These are phyloP conservation scores for Spizellomyces punctatus DNA, from an alignment of 192 early-diverging fungal genomes.

Conservation along the genomic window DNA sequence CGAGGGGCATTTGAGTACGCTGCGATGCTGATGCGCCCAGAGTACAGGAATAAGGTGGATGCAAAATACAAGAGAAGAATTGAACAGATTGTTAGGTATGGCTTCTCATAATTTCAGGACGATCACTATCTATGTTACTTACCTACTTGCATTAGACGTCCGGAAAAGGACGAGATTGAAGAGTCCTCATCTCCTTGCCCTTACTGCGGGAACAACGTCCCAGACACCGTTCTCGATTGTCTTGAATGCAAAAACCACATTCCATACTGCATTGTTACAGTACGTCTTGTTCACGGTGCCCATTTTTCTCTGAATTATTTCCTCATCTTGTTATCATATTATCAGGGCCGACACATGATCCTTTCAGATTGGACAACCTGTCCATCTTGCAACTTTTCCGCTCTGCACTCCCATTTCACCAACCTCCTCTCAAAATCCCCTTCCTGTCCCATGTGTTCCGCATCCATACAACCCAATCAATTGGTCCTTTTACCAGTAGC, in stretches of 20 bases:
- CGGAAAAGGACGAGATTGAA: slow-evolving; percentile 52
- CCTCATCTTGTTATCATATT: background rate
- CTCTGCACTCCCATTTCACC: slow-evolving; percentile 42
- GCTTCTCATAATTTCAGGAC: background rate
- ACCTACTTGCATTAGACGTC: slow-evolving; percentile 36
- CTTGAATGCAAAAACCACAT: slow-evolving; percentile 60
- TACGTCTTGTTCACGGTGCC: slow-evolving; percentile 20
- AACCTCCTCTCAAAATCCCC: slow-evolving; percentile 39
- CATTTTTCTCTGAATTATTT: background rate
- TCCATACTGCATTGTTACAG: slow-evolving; percentile 66
- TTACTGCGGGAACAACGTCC: slow-evolving; percentile 46
- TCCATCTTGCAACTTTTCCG: slow-evolving; percentile 55
- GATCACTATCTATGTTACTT: background rate
- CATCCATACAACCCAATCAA: slow-evolving; percentile 5
- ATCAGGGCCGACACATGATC: slow-evolving; percentile 60
- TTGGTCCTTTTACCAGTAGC: background rate
- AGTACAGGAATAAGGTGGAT: slow-evolving; percentile 58
- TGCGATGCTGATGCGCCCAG: slow-evolving; percentile 61
- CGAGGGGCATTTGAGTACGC: slow-evolving; percentile 57
- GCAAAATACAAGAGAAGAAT: slow-evolving; percentile 59
- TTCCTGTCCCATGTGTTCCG: slow-evolving; percentile 55
- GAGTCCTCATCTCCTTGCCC: slow-evolving; percentile 56
- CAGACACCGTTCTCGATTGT: slow-evolving; percentile 55
- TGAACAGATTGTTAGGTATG: slow-evolving; percentile 57
- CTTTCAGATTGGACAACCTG: slow-evolving; percentile 51